Percentiles rank a stretch among this genome's conserved stretches.
phyloP scores from a whole-genome alignment of 345 rosid genomes.

The Zanthoxylum bungeanum region DNA sequence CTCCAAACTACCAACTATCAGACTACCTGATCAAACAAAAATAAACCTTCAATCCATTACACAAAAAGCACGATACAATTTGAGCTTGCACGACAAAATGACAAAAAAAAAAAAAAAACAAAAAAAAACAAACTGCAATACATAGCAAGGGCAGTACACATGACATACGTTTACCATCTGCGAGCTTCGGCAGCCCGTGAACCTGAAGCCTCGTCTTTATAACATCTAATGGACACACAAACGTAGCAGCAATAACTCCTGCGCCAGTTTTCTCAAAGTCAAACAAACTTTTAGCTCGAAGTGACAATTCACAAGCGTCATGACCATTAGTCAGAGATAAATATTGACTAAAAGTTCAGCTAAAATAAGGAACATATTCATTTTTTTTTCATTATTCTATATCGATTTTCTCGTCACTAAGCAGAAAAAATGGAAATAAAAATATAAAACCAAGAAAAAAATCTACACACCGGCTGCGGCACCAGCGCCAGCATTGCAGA shows the following conservation, averaged over 20 bases:
- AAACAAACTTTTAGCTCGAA: not conserved
- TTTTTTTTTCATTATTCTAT: not conserved
- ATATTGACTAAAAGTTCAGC: not conserved
- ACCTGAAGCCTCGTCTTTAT: slow-evolving; percentile 93
- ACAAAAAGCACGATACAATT: not conserved
- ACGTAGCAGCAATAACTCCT: slow-evolving; percentile 87
- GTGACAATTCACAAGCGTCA: not conserved
- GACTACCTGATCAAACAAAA: slow-evolving; percentile 52
- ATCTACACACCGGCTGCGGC: slow-evolving; percentile 70
- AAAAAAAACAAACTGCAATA: too few species aligned
- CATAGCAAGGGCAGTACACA: too few species aligned
- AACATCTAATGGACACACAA: slow-evolving; percentile 89
- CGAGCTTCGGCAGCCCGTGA: slow-evolving; percentile 62
- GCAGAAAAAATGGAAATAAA: not conserved
- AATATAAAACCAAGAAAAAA: not conserved
- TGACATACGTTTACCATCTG: slow-evolving; percentile 44
- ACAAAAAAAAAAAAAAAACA: not conserved
- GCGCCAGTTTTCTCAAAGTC: slow-evolving; percentile 6
- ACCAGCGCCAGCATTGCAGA: slow-evolving; percentile 89
- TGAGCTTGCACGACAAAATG: not conserved
- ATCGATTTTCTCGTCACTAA: not conserved
- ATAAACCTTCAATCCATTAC: not conserved
- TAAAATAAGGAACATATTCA: not conserved
- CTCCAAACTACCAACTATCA: slow-evolving; percentile 75
- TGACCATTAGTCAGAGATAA: not conserved